Percentiles rank a stretch among this genome's conserved stretches.
Conservation (phyloP, 306 rosid species). For the Quillaja saponaria region DNA sequence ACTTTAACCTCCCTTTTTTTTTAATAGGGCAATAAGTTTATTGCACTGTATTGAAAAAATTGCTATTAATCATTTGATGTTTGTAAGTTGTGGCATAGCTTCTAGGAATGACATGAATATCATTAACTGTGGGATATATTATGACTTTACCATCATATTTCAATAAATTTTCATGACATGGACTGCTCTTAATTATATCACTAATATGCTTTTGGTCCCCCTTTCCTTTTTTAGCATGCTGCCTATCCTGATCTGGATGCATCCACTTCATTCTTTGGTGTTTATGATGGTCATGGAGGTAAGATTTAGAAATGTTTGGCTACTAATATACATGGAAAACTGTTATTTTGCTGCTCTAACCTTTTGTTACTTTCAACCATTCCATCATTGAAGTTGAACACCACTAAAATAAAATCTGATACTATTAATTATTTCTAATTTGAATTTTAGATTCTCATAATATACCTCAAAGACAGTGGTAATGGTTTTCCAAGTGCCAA, state of each 20-base stretch:
- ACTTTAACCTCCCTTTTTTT: slow-evolving; percentile 9
- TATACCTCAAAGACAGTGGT: no score
- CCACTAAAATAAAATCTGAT: no score
- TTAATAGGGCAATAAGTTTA: slow-evolving; percentile 6
- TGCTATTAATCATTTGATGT: no score
- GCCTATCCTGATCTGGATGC: slow-evolving; percentile 88
- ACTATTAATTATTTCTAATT: no score
- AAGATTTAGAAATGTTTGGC: slow-evolving; percentile 38
- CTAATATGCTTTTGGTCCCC: slow-evolving; percentile 21
- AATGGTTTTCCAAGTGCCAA: no score
- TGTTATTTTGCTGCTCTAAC: slow-evolving; percentile 16
- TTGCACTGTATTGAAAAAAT: slow-evolving; percentile 7
- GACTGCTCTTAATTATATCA: slow-evolving; percentile 5
- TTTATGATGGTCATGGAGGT: slow-evolving; percentile 99
- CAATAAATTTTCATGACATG: slow-evolving; percentile 16
- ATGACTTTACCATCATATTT: slow-evolving; percentile 18
- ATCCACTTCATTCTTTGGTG: slow-evolving; percentile 91
- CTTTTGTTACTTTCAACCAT: slow-evolving; percentile 1
- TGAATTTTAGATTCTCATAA: no score
- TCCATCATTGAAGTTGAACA: background rate
- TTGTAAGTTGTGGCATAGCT: no score
- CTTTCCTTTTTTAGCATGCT: slow-evolving; percentile 69
- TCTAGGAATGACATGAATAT: slow-evolving; percentile 13
- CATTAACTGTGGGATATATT: background rate
- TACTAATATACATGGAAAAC: slow-evolving; percentile 21